Evolutionary conservation across 129 eudicot genomes (phyloP).

Genomic region (Chrysanthemum lavandulifolium): DNA sequence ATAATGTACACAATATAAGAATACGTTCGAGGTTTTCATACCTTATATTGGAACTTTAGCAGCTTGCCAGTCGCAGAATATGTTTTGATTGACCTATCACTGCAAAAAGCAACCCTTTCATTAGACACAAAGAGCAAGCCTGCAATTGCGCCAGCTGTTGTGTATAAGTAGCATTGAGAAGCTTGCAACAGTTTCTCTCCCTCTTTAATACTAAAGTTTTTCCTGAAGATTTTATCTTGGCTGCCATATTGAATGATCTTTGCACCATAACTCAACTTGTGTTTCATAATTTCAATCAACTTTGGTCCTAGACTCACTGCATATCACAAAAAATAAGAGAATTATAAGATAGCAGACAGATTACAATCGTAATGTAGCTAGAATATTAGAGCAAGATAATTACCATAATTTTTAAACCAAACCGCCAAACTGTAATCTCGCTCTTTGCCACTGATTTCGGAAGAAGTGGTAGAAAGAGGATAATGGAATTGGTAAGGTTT

Average conservation of each 20-base stretch:
- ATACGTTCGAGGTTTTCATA: neutral
- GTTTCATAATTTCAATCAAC: slow-evolving; percentile 24
- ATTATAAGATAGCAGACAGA: neutral
- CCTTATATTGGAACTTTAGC: slow-evolving; percentile 27
- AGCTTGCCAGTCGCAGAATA: slow-evolving; percentile 19
- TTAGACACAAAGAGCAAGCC: slow-evolving; percentile 31
- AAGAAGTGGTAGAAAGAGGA: slow-evolving; percentile 21
- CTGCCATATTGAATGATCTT: slow-evolving; percentile 27
- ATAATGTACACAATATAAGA: neutral
- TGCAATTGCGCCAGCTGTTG: slow-evolving; percentile 30
- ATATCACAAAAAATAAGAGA: neutral
- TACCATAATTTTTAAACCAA: slow-evolving; percentile 26
- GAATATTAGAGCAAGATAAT: slow-evolving; percentile 12
- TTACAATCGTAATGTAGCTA: neutral
- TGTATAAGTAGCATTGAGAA: slow-evolving; percentile 26
- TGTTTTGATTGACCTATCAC: slow-evolving; percentile 27
- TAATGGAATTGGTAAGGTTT: slow-evolving; percentile 12
- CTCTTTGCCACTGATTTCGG: slow-evolving; percentile 25
- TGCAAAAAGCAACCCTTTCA: slow-evolving; percentile 27
- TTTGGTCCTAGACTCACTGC: slow-evolving; percentile 29
- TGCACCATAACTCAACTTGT: slow-evolving; percentile 31
- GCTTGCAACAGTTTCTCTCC: slow-evolving; percentile 29
- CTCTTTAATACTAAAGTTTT: slow-evolving; percentile 14
- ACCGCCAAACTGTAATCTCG: slow-evolving; percentile 16
- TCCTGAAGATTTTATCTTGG: slow-evolving; percentile 16